Evolutionary conservation across 208 protist genomes (phyloP).

Genomic region (Wallacemonas sp.): DNA sequence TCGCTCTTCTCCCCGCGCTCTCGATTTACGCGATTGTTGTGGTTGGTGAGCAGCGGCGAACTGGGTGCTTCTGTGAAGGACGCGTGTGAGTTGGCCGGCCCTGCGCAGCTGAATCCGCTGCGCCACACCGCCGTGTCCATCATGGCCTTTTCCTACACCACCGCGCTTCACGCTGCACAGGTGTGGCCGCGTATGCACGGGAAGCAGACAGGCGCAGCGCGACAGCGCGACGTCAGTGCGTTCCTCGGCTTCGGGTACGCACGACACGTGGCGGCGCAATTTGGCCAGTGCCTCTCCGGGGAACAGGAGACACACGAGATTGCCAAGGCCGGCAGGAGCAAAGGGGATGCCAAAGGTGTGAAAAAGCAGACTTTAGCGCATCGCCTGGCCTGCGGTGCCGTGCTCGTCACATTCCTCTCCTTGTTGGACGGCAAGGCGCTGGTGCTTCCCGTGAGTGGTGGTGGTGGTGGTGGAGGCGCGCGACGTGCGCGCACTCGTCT

Average conservation of each 20-base stretch:
- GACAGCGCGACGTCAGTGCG: not conserved
- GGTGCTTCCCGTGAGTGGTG: slow-evolving; percentile 2
- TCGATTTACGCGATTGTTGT: not conserved
- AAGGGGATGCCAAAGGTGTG: no score
- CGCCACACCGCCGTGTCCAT: slow-evolving; percentile 7
- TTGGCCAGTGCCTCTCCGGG: not conserved
- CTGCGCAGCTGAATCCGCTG: not conserved
- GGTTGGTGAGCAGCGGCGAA: slow-evolving; percentile 2
- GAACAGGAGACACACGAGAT: no score
- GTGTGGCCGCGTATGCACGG: slow-evolving; percentile 11
- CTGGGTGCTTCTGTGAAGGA: no score
- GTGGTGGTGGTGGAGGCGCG: not conserved
- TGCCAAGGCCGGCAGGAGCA: no score
- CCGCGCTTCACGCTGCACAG: not conserved
- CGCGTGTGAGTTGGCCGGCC: no score
- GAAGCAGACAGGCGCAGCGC: not conserved
- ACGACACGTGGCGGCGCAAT: not conserved
- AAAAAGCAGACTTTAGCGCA: not conserved
- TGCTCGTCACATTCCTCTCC: not conserved
- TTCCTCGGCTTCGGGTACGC: slow-evolving; percentile 7
- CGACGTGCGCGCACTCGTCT: not conserved
- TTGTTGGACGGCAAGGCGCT: slow-evolving; percentile 2
- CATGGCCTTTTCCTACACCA: slow-evolving; percentile 18
- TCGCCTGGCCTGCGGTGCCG: not conserved
- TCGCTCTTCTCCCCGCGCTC: slow-evolving; percentile 11